Evolutionary conservation across 1,284 basidiomycete genomes (phyloP).

Genomic region (Cystobasidiaceae sp.): DNA sequence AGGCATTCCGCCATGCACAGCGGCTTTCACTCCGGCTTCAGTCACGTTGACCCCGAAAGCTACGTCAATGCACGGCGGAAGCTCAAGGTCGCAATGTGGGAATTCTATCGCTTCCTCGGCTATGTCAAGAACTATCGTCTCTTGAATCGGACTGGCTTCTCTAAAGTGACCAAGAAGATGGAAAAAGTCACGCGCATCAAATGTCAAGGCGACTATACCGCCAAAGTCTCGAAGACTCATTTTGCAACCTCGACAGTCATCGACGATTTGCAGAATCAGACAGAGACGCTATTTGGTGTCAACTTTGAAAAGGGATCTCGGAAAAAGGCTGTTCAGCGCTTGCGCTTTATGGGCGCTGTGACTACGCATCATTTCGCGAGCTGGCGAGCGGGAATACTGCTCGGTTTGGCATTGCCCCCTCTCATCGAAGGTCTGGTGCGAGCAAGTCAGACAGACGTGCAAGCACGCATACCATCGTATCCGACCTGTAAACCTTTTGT

Average conservation of each 20-base stretch:
- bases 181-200: constrained; percentile 62
- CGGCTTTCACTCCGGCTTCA: too few species aligned
- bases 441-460: constrained; percentile 58
- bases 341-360: constrained; percentile 57
- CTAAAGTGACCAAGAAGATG: constrained; percentile 54
- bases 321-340: constrained; percentile 66
- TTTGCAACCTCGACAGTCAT: constrained; percentile 45
- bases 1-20: too few species aligned
- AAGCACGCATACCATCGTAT: constrained; percentile 54
- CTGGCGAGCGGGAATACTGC: constrained; percentile 58
- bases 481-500: background rate
- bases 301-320: constrained; percentile 65
- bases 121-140: constrained; percentile 52
- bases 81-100: constrained; percentile 35
- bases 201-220: constrained; percentile 64
- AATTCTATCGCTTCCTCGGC: constrained; percentile 33
- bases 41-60: constrained; percentile 11
- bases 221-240: constrained; percentile 55
- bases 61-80: constrained; percentile 15
- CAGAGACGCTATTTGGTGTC: constrained; percentile 39
- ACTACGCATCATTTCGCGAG: constrained; percentile 64
- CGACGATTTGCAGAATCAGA: constrained; percentile 6
- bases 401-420: constrained; percentile 70
- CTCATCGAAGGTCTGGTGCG: constrained; percentile 63
- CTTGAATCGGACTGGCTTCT: constrained; percentile 81